Evolutionary conservation across 139 green algal genomes (phyloP).

Genomic region (Coccomyxa sp.): DNA sequence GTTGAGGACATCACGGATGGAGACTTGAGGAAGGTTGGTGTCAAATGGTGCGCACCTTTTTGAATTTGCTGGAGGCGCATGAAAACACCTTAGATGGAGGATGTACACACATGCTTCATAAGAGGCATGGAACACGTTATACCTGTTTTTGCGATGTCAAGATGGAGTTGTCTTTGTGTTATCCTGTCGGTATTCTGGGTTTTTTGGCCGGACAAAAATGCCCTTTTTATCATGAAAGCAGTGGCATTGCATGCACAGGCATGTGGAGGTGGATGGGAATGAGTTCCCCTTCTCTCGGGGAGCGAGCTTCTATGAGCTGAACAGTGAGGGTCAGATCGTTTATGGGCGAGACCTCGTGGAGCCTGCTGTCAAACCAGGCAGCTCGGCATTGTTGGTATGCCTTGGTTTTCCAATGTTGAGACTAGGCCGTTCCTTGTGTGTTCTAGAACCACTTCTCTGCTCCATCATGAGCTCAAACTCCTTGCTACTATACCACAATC

Average conservation of each 20-base stretch:
- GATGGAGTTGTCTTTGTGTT: no score
- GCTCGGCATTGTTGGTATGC: conserved; percentile 42
- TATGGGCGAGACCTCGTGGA: conserved; percentile 73
- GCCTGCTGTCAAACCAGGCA: conserved; percentile 63
- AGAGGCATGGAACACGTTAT: no score
- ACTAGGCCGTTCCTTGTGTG: no score
- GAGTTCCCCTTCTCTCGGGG: conserved; percentile 79
- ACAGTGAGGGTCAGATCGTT: conserved; percentile 56
- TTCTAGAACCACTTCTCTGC: no score
- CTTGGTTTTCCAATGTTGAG: background rate
- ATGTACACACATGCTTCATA: no score
- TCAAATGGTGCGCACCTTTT: conserved; percentile 55
- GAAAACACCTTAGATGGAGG: background rate
- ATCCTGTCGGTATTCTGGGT: no score
- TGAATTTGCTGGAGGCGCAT: background rate
- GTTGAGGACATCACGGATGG: conserved; percentile 67
- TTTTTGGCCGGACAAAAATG: background rate
- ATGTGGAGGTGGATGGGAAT: conserved; percentile 62
- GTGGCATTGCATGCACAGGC: conserved; percentile 40
- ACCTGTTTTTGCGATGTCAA: no score
- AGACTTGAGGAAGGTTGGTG: conserved; percentile 43
- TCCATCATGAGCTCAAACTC: no score
- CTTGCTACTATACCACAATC: no score
- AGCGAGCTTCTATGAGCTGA: conserved; percentile 32
- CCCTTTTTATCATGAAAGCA: background rate